A percentile compares a stretch with the other conserved stretches of the same genome.
Conservation (phyloP, 2,329 filamentous ascomycete genomes). For the Davidsoniella eucalypti region DNA sequence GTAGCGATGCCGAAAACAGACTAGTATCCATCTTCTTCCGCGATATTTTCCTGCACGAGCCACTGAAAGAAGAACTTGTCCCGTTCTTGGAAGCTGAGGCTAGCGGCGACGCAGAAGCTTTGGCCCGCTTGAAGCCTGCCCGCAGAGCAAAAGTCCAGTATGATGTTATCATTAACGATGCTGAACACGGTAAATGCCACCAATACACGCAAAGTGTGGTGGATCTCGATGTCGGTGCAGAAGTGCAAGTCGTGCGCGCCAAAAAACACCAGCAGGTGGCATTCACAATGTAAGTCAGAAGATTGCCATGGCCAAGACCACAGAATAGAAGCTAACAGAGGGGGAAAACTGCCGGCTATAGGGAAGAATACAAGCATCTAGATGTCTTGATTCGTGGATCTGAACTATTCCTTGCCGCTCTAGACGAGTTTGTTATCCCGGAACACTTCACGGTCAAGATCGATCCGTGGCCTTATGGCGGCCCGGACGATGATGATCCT, state of each 20-base stretch:
- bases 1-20: constrained; percentile 15
- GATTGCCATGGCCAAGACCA: not conserved
- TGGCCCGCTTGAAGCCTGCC: constrained; percentile 19
- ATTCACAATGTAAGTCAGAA: constrained; percentile 19
- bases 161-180: constrained; percentile 20
- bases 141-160: constrained; percentile 31
- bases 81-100: constrained; percentile 41
- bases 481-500: constrained; percentile 24
- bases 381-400: constrained; percentile 26
- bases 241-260: constrained; percentile 10
- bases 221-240: constrained; percentile 19
- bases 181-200: constrained; percentile 14
- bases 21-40: constrained; percentile 27
- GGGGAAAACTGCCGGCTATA: constrained; percentile 12
- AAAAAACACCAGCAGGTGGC: constrained; percentile 22
- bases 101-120: constrained; percentile 27
- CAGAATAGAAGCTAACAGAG: not conserved
- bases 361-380: constrained; percentile 25
- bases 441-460: constrained; percentile 25
- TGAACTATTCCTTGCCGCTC: constrained; percentile 28
- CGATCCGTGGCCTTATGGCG: constrained; percentile 53
- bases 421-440: constrained; percentile 30
- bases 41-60: constrained; percentile 46
- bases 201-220: constrained; percentile 24
- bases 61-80: constrained; percentile 39